A percentile compares a stretch with the other conserved stretches of the same genome.
phyloP scores from a whole-genome alignment of 2,329 filamentous ascomycete species.

The Arthrobotrys megalospora region DNA sequence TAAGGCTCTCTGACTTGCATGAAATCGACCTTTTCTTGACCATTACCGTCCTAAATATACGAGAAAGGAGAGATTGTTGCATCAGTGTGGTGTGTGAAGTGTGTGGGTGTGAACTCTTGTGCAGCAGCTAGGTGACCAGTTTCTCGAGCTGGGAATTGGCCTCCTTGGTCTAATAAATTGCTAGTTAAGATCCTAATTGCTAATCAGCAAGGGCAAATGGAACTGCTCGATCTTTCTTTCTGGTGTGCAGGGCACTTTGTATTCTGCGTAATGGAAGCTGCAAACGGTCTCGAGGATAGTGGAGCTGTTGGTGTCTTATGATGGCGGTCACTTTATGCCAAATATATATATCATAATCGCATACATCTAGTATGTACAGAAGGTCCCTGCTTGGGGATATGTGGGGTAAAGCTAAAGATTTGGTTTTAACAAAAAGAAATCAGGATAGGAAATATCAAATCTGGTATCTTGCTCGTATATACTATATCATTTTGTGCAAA shows the following conservation, averaged over 20 bases:
- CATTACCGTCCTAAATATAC: slow-evolving; percentile 45
- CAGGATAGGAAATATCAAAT: slow-evolving; percentile 43
- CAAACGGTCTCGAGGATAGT: slow-evolving; percentile 39
- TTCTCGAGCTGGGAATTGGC: slow-evolving; percentile 27
- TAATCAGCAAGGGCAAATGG: slow-evolving; percentile 42
- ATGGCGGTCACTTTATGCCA: slow-evolving; percentile 16
- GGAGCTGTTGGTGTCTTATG: slow-evolving; percentile 18
- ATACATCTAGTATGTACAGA: slow-evolving; percentile 54
- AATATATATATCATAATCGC: slow-evolving; percentile 35
- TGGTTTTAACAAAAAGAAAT: slow-evolving; percentile 33
- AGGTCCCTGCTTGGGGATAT: slow-evolving; percentile 6
- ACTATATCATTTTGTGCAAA: slow-evolving; percentile 53
- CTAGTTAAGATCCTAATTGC: background rate
- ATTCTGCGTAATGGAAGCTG: slow-evolving; percentile 34
- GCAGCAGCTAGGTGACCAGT: slow-evolving; percentile 29
- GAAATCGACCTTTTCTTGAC: slow-evolving; percentile 32
- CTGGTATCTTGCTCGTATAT: slow-evolving; percentile 57
- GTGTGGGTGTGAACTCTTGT: slow-evolving; percentile 20
- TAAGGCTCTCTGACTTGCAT: slow-evolving; percentile 49
- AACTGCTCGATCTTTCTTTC: slow-evolving; percentile 21
- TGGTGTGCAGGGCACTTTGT: slow-evolving; percentile 5
- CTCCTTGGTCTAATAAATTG: slow-evolving; percentile 19
- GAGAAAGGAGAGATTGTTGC: slow-evolving; percentile 38
- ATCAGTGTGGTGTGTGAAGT: slow-evolving; percentile 33
- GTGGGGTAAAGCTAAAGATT: slow-evolving; percentile 27